phyloP scores from a whole-genome alignment of 345 rosid species.

The Syzygium aqueum region DNA sequence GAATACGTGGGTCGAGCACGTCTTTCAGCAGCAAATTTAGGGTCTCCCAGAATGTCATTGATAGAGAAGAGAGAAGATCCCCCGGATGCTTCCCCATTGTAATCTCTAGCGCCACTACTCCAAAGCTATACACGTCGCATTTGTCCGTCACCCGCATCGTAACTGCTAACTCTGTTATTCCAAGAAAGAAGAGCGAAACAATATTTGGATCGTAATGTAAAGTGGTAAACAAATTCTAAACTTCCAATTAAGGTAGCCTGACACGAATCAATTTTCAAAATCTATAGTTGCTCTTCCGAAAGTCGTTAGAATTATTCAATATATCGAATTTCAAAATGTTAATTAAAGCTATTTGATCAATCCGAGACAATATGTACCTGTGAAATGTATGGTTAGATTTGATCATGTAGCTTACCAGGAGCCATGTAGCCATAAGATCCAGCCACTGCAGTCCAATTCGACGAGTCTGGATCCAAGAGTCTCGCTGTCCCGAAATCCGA shows the following conservation, averaged over 20 bases:
- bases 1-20: constrained; percentile 36
- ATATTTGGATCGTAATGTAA: background rate
- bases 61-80: constrained; percentile 26
- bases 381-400: background rate
- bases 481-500: constrained; percentile 65
- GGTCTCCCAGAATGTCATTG: constrained; percentile 1
- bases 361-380: background rate
- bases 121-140: constrained; percentile 49
- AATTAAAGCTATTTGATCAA: background rate
- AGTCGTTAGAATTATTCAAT: background rate
- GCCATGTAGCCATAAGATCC: constrained; percentile 70
- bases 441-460: constrained; percentile 53
- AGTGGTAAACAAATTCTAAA: background rate
- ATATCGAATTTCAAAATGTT: background rate
- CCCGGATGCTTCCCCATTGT: constrained; percentile 61
- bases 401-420: constrained; percentile 25
- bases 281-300: background rate
- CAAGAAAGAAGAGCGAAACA: background rate
- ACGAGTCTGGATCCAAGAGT: constrained; percentile 28
- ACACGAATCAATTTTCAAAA: background rate
- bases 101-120: constrained; percentile 41
- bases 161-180: background rate
- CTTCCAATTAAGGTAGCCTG: background rate
- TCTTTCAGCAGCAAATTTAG: constrained; percentile 26
- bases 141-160: constrained; percentile 14